phyloP scores from a whole-genome alignment of 495 filamentous ascomycete species.

The Penicillium bovifimosum region DNA sequence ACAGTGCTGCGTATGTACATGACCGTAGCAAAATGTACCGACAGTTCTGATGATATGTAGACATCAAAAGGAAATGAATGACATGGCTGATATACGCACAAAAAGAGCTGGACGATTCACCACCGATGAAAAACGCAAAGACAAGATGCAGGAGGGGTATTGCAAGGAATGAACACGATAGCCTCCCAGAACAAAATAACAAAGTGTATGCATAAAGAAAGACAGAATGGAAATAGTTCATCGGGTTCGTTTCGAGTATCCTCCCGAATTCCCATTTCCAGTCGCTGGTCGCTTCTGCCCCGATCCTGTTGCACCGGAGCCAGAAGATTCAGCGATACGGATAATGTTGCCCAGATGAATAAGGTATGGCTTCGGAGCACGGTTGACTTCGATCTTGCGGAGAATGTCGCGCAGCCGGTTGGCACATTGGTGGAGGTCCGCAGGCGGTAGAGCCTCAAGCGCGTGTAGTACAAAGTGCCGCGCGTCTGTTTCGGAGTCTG shows the following conservation, averaged over 20 bases:
- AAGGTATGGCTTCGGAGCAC: constrained; percentile 35
- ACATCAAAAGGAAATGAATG: neutral
- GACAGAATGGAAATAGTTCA: constrained; percentile 4
- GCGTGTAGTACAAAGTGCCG: constrained; percentile 42
- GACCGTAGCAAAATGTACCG: neutral
- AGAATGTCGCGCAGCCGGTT: constrained; percentile 31
- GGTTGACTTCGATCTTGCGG: constrained; percentile 36
- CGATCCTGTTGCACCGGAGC: constrained; percentile 8
- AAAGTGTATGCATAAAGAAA: constrained; percentile 5
- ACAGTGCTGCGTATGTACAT: neutral
- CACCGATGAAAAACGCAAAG: neutral
- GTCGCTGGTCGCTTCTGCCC: constrained; percentile 36
- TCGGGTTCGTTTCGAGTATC: constrained; percentile 33
- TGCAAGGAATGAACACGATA: constrained; percentile 22
- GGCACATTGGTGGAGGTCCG: constrained; percentile 30
- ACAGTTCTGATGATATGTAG: neutral
- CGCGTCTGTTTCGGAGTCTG: constrained; percentile 22
- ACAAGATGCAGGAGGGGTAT: constrained; percentile 21
- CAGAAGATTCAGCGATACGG: constrained; percentile 26
- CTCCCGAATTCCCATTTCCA: constrained; percentile 24
- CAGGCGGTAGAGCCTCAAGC: constrained; percentile 31
- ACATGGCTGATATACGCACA: constrained; percentile 9
- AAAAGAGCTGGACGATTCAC: neutral
- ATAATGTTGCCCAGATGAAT: constrained; percentile 29
- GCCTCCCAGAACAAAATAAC: constrained; percentile 19